phyloP scores from a whole-genome alignment of 257 asterid species.

The Mitragyna speciosa region DNA sequence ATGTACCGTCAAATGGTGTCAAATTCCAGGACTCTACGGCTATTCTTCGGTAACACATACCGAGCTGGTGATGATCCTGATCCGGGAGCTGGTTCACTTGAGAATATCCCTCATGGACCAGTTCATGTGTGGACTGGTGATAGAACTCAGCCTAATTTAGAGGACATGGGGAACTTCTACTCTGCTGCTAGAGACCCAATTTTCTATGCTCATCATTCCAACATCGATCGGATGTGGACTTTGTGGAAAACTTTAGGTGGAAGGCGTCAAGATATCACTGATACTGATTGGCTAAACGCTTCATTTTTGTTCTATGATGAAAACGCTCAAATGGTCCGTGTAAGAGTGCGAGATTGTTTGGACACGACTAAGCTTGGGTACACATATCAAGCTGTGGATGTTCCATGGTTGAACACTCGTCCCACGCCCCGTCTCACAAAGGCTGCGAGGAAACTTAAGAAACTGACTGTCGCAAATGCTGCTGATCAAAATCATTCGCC shows the following conservation, averaged over 20 bases:
- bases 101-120: conserved; percentile 64
- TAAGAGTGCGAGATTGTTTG: conserved; percentile 59
- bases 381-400: conserved; percentile 47
- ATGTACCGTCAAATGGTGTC: conserved; percentile 85
- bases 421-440: conserved; percentile 57
- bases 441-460: conserved; percentile 39
- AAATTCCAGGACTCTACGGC: conserved; percentile 45
- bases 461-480: conserved; percentile 45
- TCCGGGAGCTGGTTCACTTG: conserved; percentile 69
- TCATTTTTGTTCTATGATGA: conserved; percentile 73
- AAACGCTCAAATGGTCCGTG: conserved; percentile 70
- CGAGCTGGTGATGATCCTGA: conserved; percentile 62
- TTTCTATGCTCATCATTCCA: conserved; percentile 74
- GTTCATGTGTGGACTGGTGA: conserved; percentile 84
- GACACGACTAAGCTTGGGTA: conserved; percentile 61
- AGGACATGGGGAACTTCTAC: conserved; percentile 83
- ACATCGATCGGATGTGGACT: conserved; percentile 70
- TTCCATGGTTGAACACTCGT: conserved; percentile 54
- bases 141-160: conserved; percentile 51
- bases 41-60: conserved; percentile 67
- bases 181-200: conserved; percentile 82
- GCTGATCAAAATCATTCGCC: conserved; percentile 31
- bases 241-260: conserved; percentile 76
- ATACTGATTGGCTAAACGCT: conserved; percentile 56
- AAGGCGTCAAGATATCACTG: conserved; percentile 56